These are phyloP conservation scores for Ensete ventricosum DNA, from an alignment of 176 grass and related monocot species.

Conservation along the genomic window DNA sequence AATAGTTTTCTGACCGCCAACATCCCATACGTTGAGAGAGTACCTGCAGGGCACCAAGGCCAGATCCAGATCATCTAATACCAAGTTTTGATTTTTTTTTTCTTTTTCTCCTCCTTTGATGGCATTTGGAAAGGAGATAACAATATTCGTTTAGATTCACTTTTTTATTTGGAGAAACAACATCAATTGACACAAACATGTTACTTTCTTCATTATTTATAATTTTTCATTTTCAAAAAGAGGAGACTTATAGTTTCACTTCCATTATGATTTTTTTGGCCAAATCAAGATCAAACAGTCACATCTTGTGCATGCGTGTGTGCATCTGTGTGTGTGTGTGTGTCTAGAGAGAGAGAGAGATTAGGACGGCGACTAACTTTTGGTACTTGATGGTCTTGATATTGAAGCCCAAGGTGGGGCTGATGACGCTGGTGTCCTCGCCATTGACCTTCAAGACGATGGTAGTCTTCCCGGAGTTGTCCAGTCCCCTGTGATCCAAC, in stretches of 20 bases:
- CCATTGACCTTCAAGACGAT: conserved; percentile 89
- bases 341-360: background rate
- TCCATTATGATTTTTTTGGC: background rate
- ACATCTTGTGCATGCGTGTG: background rate
- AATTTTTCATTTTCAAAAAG: background rate
- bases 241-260: background rate
- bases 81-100: background rate
- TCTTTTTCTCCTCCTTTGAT: background rate
- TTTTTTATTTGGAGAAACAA: too few relatives aligned
- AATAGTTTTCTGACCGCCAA: conserved; percentile 91
- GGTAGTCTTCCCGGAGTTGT: conserved; percentile 83
- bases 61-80: background rate
- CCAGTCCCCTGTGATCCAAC: conserved; percentile 47
- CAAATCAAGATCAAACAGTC: background rate
- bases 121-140: too few relatives aligned
- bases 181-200: too few relatives aligned
- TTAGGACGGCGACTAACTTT: conserved; percentile 28
- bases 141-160: too few relatives aligned
- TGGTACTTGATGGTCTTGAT: conserved; percentile 93
- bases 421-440: conserved; percentile 84
- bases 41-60: conserved; percentile 30
- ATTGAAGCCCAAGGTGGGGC: conserved; percentile 88
- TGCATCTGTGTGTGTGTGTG: background rate
- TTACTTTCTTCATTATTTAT: too few relatives aligned
- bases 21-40: conserved; percentile 84